Evolutionary conservation across 345 rosid species (phyloP).

Genomic region (Kandelia obovata): DNA sequence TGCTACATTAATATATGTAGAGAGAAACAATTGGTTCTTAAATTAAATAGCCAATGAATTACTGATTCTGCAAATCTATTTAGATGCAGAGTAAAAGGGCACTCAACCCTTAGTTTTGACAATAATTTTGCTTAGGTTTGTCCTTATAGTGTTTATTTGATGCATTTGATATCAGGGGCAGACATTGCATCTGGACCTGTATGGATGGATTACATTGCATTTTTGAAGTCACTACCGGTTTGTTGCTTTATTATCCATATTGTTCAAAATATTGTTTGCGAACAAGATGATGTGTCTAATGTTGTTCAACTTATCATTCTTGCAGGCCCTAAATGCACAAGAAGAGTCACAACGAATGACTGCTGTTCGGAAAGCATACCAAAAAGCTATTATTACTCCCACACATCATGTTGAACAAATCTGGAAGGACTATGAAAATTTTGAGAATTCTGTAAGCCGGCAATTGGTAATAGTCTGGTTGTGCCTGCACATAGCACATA

Average conservation of each 20-base stretch:
- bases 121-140: constrained; percentile 3
- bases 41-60: not conserved
- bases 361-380: constrained; percentile 74
- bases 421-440: constrained; percentile 92
- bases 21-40: not conserved
- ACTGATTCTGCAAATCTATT: not conserved
- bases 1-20: not conserved
- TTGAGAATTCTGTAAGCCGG: constrained; percentile 88
- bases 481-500: not conserved
- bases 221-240: constrained; percentile 78
- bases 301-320: not conserved
- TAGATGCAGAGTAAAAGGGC: not conserved
- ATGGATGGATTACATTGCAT: constrained; percentile 87
- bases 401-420: constrained; percentile 90
- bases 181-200: constrained; percentile 91
- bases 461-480: constrained; percentile 60
- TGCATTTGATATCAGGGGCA: constrained; percentile 56
- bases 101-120: not conserved
- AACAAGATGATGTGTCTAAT: not conserved
- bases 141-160: constrained; percentile 17
- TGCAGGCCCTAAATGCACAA: constrained; percentile 62
- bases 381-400: constrained; percentile 82
- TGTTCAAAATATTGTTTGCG: not conserved
- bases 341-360: constrained; percentile 87
- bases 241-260: constrained; percentile 31